Base-by-base conservation (phyloP, 2,329 filamentous ascomycete genomes). In the Aspergillus fischeri region DNA sequence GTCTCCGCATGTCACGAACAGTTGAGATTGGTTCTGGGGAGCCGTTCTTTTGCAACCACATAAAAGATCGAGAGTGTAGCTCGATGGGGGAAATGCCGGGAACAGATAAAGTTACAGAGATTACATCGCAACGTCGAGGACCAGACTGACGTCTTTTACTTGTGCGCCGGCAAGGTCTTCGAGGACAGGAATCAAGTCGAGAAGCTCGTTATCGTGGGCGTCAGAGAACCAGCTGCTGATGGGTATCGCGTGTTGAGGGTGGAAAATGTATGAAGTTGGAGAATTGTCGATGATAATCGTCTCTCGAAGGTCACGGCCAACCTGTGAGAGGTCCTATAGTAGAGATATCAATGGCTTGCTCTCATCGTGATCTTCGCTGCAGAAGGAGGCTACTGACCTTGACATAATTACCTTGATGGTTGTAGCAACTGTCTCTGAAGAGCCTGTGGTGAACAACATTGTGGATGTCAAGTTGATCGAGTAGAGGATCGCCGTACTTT, bases 191-290 rank as follows among this genome's bases (percentile, higher is more conserved):
- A 99, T 97, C 68, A 99, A 81, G 74, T 99, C 94, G 70, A 99
- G 83, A 61, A 99, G 83, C 82, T 99, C 94, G 77, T 99, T 99
- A 80, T 99, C 94, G 77, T 99, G 94, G 60, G 94, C 94, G 78
- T 99, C 94, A 65, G 92, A 97, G 80, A 99, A 99, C 94, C 94
- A 99, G 82, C 93, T 97, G 84, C 92, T 97, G 79, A 99, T 99
- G 27, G 94, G 94, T 51, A 99, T 93, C 60, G 94, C 94, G 75
- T 99, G 94, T 79, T 99, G 93, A 25, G 94, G 94, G 73, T 99
- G 94, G 83, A 99, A 99, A 69, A 99, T 97, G 80, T 99, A 99
- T 11, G 93, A 97, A 4, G 94, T 99, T 2, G 94, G 94, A 49
- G 94, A 97, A 78, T 99, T 99, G 80, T 99, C 94, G 70, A 99